Conservation (phyloP, 2,329 filamentous ascomycete genomes). For the Fusarium gaditjirri region DNA sequence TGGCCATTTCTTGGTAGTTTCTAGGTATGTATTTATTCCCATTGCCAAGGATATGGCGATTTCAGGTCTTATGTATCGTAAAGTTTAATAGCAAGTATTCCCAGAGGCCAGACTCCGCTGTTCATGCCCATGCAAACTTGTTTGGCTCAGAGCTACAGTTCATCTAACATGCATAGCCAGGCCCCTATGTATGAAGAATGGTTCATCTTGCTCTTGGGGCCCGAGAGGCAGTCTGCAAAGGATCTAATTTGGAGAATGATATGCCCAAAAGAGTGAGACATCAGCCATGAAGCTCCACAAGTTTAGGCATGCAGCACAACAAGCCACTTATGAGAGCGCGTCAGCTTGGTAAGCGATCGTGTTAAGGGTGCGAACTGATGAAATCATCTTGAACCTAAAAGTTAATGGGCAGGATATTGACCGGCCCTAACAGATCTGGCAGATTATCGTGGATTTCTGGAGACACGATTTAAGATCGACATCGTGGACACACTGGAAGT, state of each 20-base stretch:
- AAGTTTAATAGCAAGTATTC: slow-evolving; percentile 5
- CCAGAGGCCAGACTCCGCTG: neutral
- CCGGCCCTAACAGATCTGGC: slow-evolving; percentile 8
- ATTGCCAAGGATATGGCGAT: slow-evolving; percentile 12
- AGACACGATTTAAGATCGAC: neutral
- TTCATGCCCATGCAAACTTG: neutral
- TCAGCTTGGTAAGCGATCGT: slow-evolving; percentile 1
- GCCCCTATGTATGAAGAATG: neutral
- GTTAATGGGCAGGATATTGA: slow-evolving; percentile 1
- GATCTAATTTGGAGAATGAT: neutral
- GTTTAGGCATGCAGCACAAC: neutral
- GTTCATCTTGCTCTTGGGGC: neutral
- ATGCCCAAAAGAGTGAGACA: slow-evolving; percentile 7
- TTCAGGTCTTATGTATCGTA: slow-evolving; percentile 1
- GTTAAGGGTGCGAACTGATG: slow-evolving; percentile 6
- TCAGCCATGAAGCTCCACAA: neutral
- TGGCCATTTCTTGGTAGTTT: slow-evolving; percentile 8
- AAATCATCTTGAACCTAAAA: slow-evolving; percentile 28
- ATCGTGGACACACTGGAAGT: neutral
- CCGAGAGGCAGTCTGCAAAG: neutral
- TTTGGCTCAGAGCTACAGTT: neutral
- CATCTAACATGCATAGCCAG: neutral
- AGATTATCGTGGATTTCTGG: neutral
- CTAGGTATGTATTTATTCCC: neutral
- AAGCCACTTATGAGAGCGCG: neutral